Conservation (phyloP, 129 eudicot species). For the Sambucus nigra region DNA sequence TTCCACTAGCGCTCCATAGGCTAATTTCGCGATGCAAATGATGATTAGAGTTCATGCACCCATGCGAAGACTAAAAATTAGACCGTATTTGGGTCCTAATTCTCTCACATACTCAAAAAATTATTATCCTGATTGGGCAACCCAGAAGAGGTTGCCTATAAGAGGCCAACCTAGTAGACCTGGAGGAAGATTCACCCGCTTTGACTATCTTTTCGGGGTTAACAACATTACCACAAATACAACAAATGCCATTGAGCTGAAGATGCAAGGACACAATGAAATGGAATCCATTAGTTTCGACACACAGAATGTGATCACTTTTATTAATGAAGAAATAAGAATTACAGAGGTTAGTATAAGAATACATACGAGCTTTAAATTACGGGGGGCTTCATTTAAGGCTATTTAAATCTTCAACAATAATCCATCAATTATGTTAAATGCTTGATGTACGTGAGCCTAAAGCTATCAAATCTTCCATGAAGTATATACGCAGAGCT, state of each 20-base stretch:
- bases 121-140: conserved; percentile 65
- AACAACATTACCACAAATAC: conserved; percentile 19
- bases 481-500: too few relatives aligned
- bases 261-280: conserved; percentile 17
- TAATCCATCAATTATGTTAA: not conserved
- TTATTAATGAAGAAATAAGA: not conserved
- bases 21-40: conserved; percentile 47
- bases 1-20: conserved; percentile 47
- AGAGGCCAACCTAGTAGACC: conserved; percentile 93
- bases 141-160: conserved; percentile 75
- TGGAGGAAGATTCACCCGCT: conserved; percentile 50
- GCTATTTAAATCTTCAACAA: not conserved
- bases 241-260: conserved; percentile 28
- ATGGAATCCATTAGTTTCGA: conserved; percentile 25
- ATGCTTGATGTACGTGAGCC: not conserved
- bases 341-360: conserved; percentile 16
- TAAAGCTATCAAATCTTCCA: too few relatives aligned
- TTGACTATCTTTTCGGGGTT: conserved; percentile 18
- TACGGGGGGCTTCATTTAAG: conserved; percentile 34
- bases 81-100: conserved; percentile 53
- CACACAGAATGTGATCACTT: not conserved
- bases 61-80: conserved; percentile 61
- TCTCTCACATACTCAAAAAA: conserved; percentile 60
- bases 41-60: conserved; percentile 74
- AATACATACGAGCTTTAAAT: conserved; percentile 31